These are phyloP conservation scores for Aspergillus pseudoterreus DNA, from an alignment of 2,329 filamentous ascomycete species.

Conservation along the genomic window DNA sequence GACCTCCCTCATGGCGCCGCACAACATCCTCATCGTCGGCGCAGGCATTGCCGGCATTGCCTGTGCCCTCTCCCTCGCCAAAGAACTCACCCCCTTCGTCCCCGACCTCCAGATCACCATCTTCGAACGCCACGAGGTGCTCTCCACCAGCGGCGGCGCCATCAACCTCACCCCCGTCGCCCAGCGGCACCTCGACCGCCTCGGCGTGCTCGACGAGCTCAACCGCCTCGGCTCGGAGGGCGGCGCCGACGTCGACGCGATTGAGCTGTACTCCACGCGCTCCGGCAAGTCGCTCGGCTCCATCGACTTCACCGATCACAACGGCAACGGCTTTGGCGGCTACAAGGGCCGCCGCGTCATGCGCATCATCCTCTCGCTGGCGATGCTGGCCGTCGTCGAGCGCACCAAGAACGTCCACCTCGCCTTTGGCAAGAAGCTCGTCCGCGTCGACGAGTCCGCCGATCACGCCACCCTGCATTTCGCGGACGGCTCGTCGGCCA, in stretches of 20 bases:
- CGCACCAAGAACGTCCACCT: constrained; percentile 36
- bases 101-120: constrained; percentile 35
- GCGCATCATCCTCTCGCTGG: constrained; percentile 39
- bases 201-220: constrained; percentile 39
- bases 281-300: constrained; percentile 36
- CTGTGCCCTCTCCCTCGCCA: constrained; percentile 28
- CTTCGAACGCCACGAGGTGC: constrained; percentile 38
- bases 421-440: constrained; percentile 41
- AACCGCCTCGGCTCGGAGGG: constrained; percentile 36
- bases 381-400: constrained; percentile 38
- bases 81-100: constrained; percentile 30
- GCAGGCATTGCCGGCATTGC: constrained; percentile 35
- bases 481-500: constrained; percentile 30
- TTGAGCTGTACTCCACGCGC: constrained; percentile 40
- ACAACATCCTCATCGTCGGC: constrained; percentile 31
- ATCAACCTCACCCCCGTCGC: constrained; percentile 45
- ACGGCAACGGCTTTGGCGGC: constrained; percentile 36
- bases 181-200: constrained; percentile 39
- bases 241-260: constrained; percentile 38
- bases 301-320: constrained; percentile 36
- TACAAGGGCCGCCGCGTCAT: constrained; percentile 42
- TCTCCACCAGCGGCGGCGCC: constrained; percentile 43
- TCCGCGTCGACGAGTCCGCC: constrained; percentile 30
- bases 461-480: constrained; percentile 34
- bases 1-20: constrained; percentile 12